Evolutionary conservation across 768 basidiomycete genomes (phyloP).

Genomic region (Wakefieldia striispora): DNA sequence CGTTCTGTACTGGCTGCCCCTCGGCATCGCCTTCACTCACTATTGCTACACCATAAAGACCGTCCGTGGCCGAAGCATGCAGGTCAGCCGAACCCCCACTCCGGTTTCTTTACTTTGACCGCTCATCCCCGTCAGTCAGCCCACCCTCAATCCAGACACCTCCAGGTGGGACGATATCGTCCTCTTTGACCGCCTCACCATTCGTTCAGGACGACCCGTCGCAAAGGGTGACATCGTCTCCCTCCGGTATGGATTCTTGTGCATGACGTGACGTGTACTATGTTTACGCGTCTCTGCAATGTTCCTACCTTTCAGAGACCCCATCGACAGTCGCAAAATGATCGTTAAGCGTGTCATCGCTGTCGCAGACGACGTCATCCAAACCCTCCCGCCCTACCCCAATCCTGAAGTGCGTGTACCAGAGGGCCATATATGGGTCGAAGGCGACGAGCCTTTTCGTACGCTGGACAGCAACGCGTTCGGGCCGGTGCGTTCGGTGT

Average conservation of each 20-base stretch:
- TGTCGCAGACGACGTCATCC: constrained; percentile 58
- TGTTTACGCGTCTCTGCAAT: too few species aligned
- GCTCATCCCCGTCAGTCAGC: constrained; percentile 43
- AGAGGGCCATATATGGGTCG: constrained; percentile 68
- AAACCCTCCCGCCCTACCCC: constrained; percentile 69
- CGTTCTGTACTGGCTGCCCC: constrained; percentile 58
- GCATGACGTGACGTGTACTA: neutral
- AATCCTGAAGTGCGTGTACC: constrained; percentile 54
- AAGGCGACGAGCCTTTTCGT: constrained; percentile 44
- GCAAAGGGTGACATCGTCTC: constrained; percentile 64
- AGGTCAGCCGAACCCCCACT: constrained; percentile 41
- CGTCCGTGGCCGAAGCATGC: constrained; percentile 69
- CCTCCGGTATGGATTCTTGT: constrained; percentile 40
- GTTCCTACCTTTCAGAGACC: constrained; percentile 48
- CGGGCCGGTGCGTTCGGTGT: constrained; percentile 51
- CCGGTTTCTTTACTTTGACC: neutral
- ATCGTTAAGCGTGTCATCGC: constrained; percentile 69
- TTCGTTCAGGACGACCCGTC: constrained; percentile 37
- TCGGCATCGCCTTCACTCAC: constrained; percentile 45
- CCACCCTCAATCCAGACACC: constrained; percentile 72
- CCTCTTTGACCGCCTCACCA: constrained; percentile 55
- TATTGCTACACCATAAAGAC: constrained; percentile 53
- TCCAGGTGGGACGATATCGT: constrained; percentile 61
- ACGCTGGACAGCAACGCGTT: constrained; percentile 72
- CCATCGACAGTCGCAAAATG: constrained; percentile 47